A percentile compares a stretch with the other conserved stretches of the same genome.
Evolutionary conservation across 208 protist species (phyloP).

Genomic region (Trypanosoma grayi): DNA sequence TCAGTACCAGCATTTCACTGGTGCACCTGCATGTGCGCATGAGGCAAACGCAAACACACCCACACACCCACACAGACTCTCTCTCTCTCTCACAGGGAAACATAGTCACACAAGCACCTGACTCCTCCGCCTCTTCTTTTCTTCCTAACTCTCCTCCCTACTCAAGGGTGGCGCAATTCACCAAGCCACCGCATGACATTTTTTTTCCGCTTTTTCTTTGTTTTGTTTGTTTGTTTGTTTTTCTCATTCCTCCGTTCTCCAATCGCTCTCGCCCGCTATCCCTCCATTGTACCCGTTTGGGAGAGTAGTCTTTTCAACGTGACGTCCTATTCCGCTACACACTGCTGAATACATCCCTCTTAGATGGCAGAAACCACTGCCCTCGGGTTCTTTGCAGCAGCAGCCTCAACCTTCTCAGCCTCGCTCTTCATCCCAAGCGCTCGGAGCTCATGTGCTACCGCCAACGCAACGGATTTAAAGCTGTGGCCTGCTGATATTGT

Average conservation of each 20-base stretch:
- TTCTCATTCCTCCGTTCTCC: background rate
- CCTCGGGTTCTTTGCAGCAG: conserved; percentile 55
- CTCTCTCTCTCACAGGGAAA: background rate
- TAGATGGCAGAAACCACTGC: conserved; percentile 44
- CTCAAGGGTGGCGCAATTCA: background rate
- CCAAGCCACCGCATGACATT: background rate
- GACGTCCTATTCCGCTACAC: conserved; percentile 5
- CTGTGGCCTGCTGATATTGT: conserved; percentile 72
- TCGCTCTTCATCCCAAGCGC: conserved; percentile 61
- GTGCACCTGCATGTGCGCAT: background rate
- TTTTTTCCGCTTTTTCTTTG: conserved; percentile 23
- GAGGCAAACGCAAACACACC: background rate
- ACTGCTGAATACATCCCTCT: conserved; percentile 1
- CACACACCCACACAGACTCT: background rate
- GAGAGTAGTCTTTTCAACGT: background rate
- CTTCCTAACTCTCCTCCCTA: background rate
- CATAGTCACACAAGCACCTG: background rate
- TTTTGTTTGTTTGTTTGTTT: conserved; percentile 27
- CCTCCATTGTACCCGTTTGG: background rate
- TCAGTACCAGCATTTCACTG: background rate
- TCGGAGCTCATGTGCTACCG: conserved; percentile 64
- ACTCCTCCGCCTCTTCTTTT: background rate
- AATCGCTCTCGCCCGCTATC: too few relatives aligned
- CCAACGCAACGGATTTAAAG: conserved; percentile 67
- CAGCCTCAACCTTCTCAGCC: conserved; percentile 61